Evolutionary conservation across 2,329 filamentous ascomycete species (phyloP).

Genomic region (Aspergillus piperis): DNA sequence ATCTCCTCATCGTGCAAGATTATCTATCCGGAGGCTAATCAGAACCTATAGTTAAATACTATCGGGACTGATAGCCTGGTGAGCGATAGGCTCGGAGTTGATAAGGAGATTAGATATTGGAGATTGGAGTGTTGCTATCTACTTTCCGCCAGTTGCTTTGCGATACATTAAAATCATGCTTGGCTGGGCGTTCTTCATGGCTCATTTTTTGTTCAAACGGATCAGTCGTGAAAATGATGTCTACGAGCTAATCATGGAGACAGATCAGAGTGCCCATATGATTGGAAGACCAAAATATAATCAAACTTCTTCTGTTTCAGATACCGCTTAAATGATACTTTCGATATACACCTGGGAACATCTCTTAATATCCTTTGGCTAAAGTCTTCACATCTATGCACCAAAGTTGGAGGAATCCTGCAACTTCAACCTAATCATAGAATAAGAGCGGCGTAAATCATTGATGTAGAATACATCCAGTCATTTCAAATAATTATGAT

Average conservation of each 20-base stretch:
- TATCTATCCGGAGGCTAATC: not conserved
- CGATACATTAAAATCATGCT: no score
- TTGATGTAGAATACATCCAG: not conserved
- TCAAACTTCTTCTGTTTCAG: not conserved
- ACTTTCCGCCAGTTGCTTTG: not conserved
- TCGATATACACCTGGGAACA: not conserved
- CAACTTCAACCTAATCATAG: not conserved
- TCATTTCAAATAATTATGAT: slow-evolving; percentile 32
- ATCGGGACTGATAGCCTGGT: not conserved
- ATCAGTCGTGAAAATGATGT: no score
- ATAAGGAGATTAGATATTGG: not conserved
- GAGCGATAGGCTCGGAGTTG: not conserved
- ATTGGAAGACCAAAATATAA: not conserved
- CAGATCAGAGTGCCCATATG: not conserved
- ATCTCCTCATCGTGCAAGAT: not conserved
- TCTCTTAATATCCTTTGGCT: not conserved
- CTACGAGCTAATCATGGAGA: no score
- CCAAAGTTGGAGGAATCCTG: no score
- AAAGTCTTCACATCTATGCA: not conserved
- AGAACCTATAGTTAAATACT: not conserved
- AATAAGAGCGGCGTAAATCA: not conserved
- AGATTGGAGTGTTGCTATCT: no score
- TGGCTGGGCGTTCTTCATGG: no score
- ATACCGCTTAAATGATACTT: not conserved
- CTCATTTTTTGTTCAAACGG: no score